Evolutionary conservation across 495 filamentous ascomycete species (phyloP), one percentile per base, ranked within the genome.

Genomic region (Hypomontagnella submonticulosa): DNA sequence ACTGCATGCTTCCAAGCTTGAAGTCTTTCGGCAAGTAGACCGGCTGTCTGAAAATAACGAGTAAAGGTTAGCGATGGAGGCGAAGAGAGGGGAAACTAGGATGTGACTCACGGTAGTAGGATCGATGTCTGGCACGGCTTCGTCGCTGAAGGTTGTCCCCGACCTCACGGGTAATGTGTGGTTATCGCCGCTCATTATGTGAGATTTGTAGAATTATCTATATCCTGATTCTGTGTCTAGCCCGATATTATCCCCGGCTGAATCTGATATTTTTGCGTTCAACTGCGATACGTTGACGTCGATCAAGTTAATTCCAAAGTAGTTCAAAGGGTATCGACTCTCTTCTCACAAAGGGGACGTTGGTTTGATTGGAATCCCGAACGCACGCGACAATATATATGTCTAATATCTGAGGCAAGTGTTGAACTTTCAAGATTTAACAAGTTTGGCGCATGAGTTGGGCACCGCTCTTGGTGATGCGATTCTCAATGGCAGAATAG

Each of bases 1-100:
- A 92, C 90, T 62, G 92, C 91, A 74, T 99, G 96, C 72, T 97
- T 99, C 90, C 92, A 99, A 33, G 96, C 96, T 64, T 88, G 87
- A 54, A 98, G 83, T 55, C 95, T 88, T 77, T 98, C 89, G 15
- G 89, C 79, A 50, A 99, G 87, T 19, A 97, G 82, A 53, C 84
- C 88, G 38, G 90, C 87, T 10, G 90, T 89, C 85, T 94, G 12
- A 61, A 3, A 48, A 27, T 36, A 18, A 16, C 12, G 37, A 37
- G 13, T 42, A 36, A 9, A 53, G 56, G 41, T 71, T 66, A 47
- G 61, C 50, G 32, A 66, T 44, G 30, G 4, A 5, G 13, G 41
- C 52, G 73, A 6, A 36, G 63, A 66, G 11, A 61, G 16, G 43
- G 37, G 6, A n/a, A 59, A 38, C 6, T 13, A 4, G 18, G 38